These are phyloP conservation scores for Stentor roeselii DNA, from an alignment of 73 alveolate genomes.

Conservation along the genomic window DNA sequence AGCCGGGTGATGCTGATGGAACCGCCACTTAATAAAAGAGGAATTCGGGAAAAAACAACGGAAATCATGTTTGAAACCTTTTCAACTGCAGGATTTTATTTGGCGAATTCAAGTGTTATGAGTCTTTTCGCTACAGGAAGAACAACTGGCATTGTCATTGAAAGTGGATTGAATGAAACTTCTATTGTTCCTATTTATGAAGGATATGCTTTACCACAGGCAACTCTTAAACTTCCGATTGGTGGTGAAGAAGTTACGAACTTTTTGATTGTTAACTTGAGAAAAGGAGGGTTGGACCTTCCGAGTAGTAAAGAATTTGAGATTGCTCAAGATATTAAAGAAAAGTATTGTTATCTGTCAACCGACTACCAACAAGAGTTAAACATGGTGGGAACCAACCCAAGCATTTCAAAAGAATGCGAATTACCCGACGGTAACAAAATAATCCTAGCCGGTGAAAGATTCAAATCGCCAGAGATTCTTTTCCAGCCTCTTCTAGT, in stretches of 20 bases:
- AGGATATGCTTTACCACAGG: conserved; percentile 81
- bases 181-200: conserved; percentile 98
- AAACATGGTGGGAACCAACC: conserved; percentile 37
- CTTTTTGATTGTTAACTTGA: conserved; percentile 46
- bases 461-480: conserved; percentile 62
- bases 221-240: conserved; percentile 73
- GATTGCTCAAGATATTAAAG: conserved; percentile 91
- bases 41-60: conserved; percentile 78
- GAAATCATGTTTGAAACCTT: conserved; percentile 81
- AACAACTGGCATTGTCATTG: conserved; percentile 94
- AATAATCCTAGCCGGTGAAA: conserved; percentile 46
- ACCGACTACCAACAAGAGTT: conserved; percentile 74
- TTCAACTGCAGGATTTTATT: conserved; percentile 90
- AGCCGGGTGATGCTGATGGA: conserved; percentile 82
- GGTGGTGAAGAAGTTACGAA: conserved; percentile 92
- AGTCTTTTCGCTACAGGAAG: conserved; percentile 95
- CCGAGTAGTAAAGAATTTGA: conserved; percentile 65
- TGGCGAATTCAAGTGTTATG: conserved; percentile 90
- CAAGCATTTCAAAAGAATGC: conserved; percentile 50
- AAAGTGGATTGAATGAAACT: conserved; percentile 97
- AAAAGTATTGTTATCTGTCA: conserved; percentile 85
- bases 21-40: conserved; percentile 87
- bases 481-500: conserved; percentile 59
- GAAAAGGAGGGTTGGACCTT: conserved; percentile 55
- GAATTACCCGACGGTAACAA: conserved; percentile 86